Evolutionary conservation across 805 yeast species (phyloP).

Genomic region (Nakazawaea siamensis): DNA sequence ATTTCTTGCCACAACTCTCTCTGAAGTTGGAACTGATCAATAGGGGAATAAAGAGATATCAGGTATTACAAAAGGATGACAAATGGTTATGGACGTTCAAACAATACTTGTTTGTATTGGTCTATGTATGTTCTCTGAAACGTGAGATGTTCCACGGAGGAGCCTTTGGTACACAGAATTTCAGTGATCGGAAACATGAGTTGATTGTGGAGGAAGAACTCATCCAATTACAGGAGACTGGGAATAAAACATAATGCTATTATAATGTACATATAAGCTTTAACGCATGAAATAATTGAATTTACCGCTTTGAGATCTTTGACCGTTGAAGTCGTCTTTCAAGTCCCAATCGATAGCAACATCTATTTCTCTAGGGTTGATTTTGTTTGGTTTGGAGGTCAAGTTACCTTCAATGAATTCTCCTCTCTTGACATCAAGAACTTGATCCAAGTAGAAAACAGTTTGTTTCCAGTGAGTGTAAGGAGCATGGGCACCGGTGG

Average conservation of each 20-base stretch:
- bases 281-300: constrained; percentile 67
- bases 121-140: too few species aligned
- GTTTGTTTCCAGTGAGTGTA: constrained; percentile 99
- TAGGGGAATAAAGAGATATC: background rate
- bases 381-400: constrained; percentile 65
- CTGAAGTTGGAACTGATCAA: background rate
- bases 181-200: background rate
- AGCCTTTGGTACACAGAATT: background rate
- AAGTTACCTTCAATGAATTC: constrained; percentile 68
- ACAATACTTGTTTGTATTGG: too few species aligned
- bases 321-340: constrained; percentile 34
- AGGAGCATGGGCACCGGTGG: constrained; percentile 90
- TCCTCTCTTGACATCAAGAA: constrained; percentile 66
- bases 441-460: constrained; percentile 82
- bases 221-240: background rate
- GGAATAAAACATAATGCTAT: background rate
- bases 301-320: constrained; percentile 51
- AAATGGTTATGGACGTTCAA: constrained; percentile 6
- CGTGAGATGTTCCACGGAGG: background rate
- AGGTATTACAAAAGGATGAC: background rate
- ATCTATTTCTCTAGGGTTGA: constrained; percentile 86
- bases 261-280: constrained; percentile 2
- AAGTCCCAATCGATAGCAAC: constrained; percentile 59
- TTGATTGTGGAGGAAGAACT: background rate
- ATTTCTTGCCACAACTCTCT: background rate